Conservation (phyloP, 1,284 basidiomycete species). For the Cutaneotrichosporon spelunceum region DNA sequence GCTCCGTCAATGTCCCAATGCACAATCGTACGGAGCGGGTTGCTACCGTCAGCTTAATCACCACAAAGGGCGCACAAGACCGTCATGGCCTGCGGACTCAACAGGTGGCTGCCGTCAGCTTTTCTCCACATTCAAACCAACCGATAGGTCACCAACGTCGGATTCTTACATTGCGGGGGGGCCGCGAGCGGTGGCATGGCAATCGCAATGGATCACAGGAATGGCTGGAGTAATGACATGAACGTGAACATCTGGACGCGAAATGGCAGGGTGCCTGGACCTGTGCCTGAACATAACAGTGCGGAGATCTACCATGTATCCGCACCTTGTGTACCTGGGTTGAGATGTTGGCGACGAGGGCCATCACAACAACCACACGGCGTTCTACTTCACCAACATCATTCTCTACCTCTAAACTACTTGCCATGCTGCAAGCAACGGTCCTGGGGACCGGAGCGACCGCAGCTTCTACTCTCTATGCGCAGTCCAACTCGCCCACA, state of each 20-base stretch:
- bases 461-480: slow-evolving; percentile 30
- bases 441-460: slow-evolving; percentile 33
- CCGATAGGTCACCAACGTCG: slow-evolving; percentile 15
- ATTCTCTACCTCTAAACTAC: background rate
- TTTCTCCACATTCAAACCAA: background rate
- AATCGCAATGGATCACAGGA: too few relatives aligned
- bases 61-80: slow-evolving; percentile 32
- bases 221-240: background rate
- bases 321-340: background rate
- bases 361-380: background rate
- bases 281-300: slow-evolving; percentile 4
- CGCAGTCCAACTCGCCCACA: slow-evolving; percentile 4
- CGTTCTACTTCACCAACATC: background rate
- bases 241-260: background rate
- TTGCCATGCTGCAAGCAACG: slow-evolving; percentile 25
- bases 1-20: slow-evolving; percentile 94
- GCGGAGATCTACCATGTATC: background rate
- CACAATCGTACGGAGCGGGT: slow-evolving; percentile 60
- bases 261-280: background rate
- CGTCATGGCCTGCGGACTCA: slow-evolving; percentile 45
- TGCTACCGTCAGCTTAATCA: slow-evolving; percentile 24
- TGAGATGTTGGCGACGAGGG: background rate
- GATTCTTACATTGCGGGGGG: background rate
- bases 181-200: slow-evolving; percentile 4
- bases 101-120: slow-evolving; percentile 34